These are phyloP conservation scores for Talaromyces thailandensis DNA, from an alignment of 495 filamentous ascomycete genomes.

Conservation along the genomic window DNA sequence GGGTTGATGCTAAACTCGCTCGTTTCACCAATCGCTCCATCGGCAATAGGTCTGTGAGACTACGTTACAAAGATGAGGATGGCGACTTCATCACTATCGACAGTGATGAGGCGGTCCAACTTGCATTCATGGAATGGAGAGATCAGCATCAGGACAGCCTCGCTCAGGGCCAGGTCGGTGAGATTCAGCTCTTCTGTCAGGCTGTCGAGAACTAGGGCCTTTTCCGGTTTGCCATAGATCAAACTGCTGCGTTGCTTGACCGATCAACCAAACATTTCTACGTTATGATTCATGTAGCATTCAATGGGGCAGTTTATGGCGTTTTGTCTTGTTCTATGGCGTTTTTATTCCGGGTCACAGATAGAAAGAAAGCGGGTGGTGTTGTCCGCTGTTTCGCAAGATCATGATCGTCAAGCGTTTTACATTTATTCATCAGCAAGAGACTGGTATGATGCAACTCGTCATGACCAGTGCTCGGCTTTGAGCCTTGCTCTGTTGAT, in stretches of 20 bases:
- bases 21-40: constrained; percentile 75
- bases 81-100: constrained; percentile 88
- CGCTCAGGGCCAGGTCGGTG: constrained; percentile 58
- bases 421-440: not conserved
- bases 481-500: not conserved
- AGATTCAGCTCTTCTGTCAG: constrained; percentile 75
- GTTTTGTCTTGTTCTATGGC: constrained; percentile 2
- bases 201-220: constrained; percentile 25
- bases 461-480: not conserved
- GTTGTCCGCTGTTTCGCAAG: not conserved
- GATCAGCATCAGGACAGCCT: constrained; percentile 60
- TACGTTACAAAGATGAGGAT: constrained; percentile 89
- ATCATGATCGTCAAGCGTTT: not conserved
- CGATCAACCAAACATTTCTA: not conserved
- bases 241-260: not conserved
- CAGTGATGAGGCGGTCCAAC: constrained; percentile 88
- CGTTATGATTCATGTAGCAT: not conserved
- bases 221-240: not conserved
- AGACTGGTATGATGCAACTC: not conserved
- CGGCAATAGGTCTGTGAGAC: constrained; percentile 62
- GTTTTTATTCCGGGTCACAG: not conserved
- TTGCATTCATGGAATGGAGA: constrained; percentile 87
- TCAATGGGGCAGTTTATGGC: constrained; percentile 7
- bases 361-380: constrained; percentile 1
- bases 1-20: constrained; percentile 92